These are phyloP conservation scores for Coemansia sp. DNA, from an alignment of 192 early-diverging fungal genomes.

Conservation along the genomic window DNA sequence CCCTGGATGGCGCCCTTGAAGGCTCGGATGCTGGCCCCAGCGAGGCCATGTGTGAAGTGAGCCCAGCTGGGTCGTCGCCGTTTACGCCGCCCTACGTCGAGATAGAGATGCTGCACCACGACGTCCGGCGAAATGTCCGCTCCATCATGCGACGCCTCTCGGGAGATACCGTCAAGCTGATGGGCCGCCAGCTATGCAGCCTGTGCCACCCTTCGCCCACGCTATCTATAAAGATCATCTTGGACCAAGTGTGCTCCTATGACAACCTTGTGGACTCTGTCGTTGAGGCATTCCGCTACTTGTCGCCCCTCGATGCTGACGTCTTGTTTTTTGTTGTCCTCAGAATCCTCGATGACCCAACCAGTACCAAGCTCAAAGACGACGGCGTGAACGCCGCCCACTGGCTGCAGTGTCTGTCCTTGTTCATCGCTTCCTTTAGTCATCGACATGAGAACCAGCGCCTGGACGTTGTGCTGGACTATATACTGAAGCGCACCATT, in stretches of 20 bases:
- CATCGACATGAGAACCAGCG: constrained; percentile 40
- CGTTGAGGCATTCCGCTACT: constrained; percentile 48
- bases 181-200: constrained; percentile 45
- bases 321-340: constrained; percentile 45
- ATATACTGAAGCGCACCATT: constrained; percentile 37
- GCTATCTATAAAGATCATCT: constrained; percentile 35
- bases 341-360: constrained; percentile 25
- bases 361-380: constrained; percentile 30
- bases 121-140: constrained; percentile 37
- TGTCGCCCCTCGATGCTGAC: constrained; percentile 44
- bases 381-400: constrained; percentile 45
- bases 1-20: constrained; percentile 39
- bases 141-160: constrained; percentile 53
- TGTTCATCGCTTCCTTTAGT: constrained; percentile 40
- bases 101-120: constrained; percentile 27
- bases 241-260: constrained; percentile 53
- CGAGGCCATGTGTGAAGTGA: neutral
- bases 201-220: constrained; percentile 43
- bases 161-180: constrained; percentile 42
- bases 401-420: constrained; percentile 50
- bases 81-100: constrained; percentile 16
- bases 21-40: constrained; percentile 10
- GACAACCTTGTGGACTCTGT: constrained; percentile 50
- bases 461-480: constrained; percentile 32
- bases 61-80: neutral